Base-by-base conservation (phyloP, 108 stramenopile genomes). In the Stephanodiscus minutulus region DNA sequence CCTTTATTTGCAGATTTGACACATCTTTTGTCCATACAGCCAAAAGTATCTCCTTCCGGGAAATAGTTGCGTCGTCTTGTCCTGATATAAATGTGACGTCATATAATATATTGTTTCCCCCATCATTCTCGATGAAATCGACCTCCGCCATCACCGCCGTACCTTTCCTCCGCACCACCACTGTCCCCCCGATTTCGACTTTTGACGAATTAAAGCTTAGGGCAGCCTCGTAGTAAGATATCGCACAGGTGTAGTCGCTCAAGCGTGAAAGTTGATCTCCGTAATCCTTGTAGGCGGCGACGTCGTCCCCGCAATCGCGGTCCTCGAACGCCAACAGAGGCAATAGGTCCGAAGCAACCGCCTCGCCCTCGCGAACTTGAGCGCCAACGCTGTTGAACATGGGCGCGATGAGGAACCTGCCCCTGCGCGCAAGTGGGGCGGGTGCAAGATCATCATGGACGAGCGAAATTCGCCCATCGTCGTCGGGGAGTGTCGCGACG, bases 191-290 rank as follows among this genome's bases (percentile, higher is more conserved):
- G 12, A 89, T 61, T 15, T 77, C 48, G 0, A 79, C 12, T 27
- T 61, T 60, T 39, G 79, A 74, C 18, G 88, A 77, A 27, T 52
- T 66, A 11, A 57, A n/a, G 20, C 15, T 43, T 3, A 89, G 59
- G 10, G 87, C 86, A 11, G 60, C 77, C 68, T 91, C 88, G 47
- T 89, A 91, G 64, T 86, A 87, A 2, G 81, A 47, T 36, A 83
- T 57, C 15, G 90, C 88, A 10, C 71, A 67, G 24, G 86, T 66
- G 25, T 82, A 77, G 71, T 91, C 90, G 29, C 77, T 68, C 12
- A 83, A 46, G 54, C 80, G 72, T 7, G 89, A 62, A 4, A 91
- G 61, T 31, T 74, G 62, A 64, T 91, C 90, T 15, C 81, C 90
- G 13, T 64, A 54, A 24, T 77, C 82, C 74, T 91, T 91, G 55